These are phyloP conservation scores for Cichorium intybus DNA, from an alignment of 140 eudicot genomes.

Conservation along the genomic window DNA sequence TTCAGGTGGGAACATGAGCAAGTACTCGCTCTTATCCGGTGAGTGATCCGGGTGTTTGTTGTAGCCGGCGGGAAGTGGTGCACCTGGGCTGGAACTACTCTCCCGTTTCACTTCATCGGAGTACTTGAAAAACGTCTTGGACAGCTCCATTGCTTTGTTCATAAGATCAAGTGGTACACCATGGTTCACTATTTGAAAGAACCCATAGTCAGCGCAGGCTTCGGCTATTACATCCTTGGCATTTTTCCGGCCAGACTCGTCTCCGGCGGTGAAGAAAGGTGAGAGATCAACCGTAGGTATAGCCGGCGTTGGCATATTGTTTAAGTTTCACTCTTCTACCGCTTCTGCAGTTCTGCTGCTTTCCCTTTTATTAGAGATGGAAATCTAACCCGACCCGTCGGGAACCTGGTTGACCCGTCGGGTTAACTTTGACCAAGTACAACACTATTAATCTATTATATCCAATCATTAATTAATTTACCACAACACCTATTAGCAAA, in stretches of 20 bases:
- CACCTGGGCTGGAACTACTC: constrained; percentile 24
- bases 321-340: background rate
- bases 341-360: background rate
- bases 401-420: too few relatives aligned
- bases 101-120: constrained; percentile 40
- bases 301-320: background rate
- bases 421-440: too few relatives aligned
- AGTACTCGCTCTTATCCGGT: constrained; percentile 37
- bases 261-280: constrained; percentile 32
- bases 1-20: constrained; percentile 45
- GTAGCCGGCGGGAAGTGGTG: constrained; percentile 54
- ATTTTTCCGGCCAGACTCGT: constrained; percentile 35
- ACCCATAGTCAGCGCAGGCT: constrained; percentile 43
- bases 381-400: too few relatives aligned
- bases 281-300: constrained; percentile 50
- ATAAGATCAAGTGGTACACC: constrained; percentile 51
- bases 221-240: constrained; percentile 34
- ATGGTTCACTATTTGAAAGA: constrained; percentile 50
- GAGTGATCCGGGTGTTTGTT: constrained; percentile 46
- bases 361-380: background rate
- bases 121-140: constrained; percentile 36
- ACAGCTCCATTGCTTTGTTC: constrained; percentile 39
- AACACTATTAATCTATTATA: too few relatives aligned
- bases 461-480: too few relatives aligned
- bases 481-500: too few relatives aligned